Base-by-base conservation (phyloP, 2,329 filamentous ascomycete species). In the Phialocephala subalpina region DNA sequence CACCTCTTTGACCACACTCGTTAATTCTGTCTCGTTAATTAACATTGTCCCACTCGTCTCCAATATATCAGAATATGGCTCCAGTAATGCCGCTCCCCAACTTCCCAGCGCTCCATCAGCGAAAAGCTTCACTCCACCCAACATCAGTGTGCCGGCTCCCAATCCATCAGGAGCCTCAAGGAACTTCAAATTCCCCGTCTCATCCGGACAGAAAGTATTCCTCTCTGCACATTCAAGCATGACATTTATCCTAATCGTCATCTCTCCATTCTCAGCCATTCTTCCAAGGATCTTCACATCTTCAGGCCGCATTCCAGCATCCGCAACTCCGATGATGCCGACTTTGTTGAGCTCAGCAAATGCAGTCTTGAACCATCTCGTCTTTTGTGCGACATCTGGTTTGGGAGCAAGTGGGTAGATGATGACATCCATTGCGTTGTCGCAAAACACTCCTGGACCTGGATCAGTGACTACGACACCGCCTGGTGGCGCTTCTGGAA, bases 81-180 rank as follows among this genome's bases (percentile, higher is more conserved):
- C 87, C n/a, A 92, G 81, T 81, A 92, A 83, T 53, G 90, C 90
- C 64, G 87, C 90, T 33, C 90, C 90, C 89, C 90, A 92, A 74
- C 86, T 90, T 6, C 90, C 90, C 1, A 92, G 80, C 2, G 90
- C 90, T 25, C 90, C 90, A 72, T 92, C 89, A 9, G 86, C 89
- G 74, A 92, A 92, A 4, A 92, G 79, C 77, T 92, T 92, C 56
- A 92, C 87, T 59, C 89, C 90, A 60, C 82, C 82, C 5, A 91
- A 82, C 25, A 81, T 81, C 59, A 92, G 79, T 45, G 64, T 74
- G 49, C 69, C 61, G 3, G 47, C 65, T 22, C 69, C 70, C 27
- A 71, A 58, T 8, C 71, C 69, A 4, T 69, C 67, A n/a, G 52
- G 60, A 4, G 65, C 60, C 18, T 69, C 55, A 1, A 74, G 36